These are phyloP conservation scores for Ceratocystiopsis sp. DNA, from an alignment of 2,329 filamentous ascomycete species.

Conservation along the genomic window DNA sequence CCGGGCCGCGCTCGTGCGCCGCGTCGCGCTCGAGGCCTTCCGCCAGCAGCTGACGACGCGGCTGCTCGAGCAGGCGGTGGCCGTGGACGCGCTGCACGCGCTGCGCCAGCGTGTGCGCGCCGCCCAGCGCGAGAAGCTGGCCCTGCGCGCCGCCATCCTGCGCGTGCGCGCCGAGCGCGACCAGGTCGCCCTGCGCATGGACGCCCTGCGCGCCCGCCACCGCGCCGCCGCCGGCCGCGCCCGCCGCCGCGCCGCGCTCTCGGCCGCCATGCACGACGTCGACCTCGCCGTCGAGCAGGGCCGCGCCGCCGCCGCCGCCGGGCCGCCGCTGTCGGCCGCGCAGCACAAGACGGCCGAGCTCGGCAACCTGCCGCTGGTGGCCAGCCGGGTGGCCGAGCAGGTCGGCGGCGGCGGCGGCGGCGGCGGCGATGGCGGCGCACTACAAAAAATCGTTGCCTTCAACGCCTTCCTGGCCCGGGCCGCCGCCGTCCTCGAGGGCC, in stretches of 20 bases:
- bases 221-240: slow-evolving; percentile 35
- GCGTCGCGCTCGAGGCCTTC: slow-evolving; percentile 40
- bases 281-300: slow-evolving; percentile 33
- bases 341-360: slow-evolving; percentile 33
- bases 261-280: slow-evolving; percentile 42
- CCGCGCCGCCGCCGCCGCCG: slow-evolving; percentile 19
- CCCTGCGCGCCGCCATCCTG: slow-evolving; percentile 42
- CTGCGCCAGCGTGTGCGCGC: slow-evolving; percentile 39
- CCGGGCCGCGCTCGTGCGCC: slow-evolving; percentile 37
- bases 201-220: slow-evolving; percentile 42
- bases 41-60: slow-evolving; percentile 36
- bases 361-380: slow-evolving; percentile 37
- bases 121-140: slow-evolving; percentile 38
- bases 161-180: slow-evolving; percentile 41
- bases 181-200: slow-evolving; percentile 44
- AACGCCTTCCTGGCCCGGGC: slow-evolving; percentile 47
- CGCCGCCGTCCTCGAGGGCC: slow-evolving; percentile 34
- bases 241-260: slow-evolving; percentile 27
- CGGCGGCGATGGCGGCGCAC: slow-evolving; percentile 26
- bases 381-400: slow-evolving; percentile 37
- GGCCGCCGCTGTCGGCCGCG: slow-evolving; percentile 23
- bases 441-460: slow-evolving; percentile 42
- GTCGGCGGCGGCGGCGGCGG: slow-evolving; percentile 28
- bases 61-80: slow-evolving; percentile 42
- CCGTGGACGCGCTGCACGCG: slow-evolving; percentile 40